Base-by-base conservation (phyloP, 1,139 yeast species). In the Blastobotrys buckinghamii region DNA sequence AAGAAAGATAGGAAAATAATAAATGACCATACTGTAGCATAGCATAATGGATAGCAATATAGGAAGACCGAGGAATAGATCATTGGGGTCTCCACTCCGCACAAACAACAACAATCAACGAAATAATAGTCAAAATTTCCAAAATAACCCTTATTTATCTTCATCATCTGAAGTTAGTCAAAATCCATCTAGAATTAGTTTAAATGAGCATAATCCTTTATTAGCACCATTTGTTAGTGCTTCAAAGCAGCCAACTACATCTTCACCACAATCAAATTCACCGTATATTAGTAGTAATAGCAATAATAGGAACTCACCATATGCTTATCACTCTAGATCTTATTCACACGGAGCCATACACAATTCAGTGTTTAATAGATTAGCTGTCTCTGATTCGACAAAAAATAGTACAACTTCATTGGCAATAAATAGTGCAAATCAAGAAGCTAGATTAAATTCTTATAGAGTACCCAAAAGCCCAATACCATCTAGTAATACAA, bases 171-270 rank as follows among this genome's bases (percentile, higher is more conserved):
- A 19, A 16, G 10, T 7, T 12, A 16, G 13, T 12, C 39, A 36
- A 6, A 22, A 36, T 7, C 39, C 16, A 12, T 16, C 20, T 19
- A 36, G 16, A 19, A 39, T 10, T 7, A 42, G 40, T 32, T 6
- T 45, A 12, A 35, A 34, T 17, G 48, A 45, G 19, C 24, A 45
- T 12, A 39, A 45, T 24, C 48, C 44, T 6, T 33, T 48, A 10
- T 30, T 48, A 30, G 50, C 50, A 1, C 50, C 50, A 4, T 45
- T 45, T 20, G 44, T 43, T 10, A 20, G 42, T n/a, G 42, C 12
- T 3, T 29, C 9, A 29, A 13, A 10, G 4, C n/a, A 10, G 15
- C 26, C 37, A 29, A 10, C 12, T 29, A 6, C 32, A 29, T 29
- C 32, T 13, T 2, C 12, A 12, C 4, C 12, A 6, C n/a, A 7